Evolutionary conservation across 345 rosid species (phyloP).

Genomic region (Corchorus olitorius): DNA sequence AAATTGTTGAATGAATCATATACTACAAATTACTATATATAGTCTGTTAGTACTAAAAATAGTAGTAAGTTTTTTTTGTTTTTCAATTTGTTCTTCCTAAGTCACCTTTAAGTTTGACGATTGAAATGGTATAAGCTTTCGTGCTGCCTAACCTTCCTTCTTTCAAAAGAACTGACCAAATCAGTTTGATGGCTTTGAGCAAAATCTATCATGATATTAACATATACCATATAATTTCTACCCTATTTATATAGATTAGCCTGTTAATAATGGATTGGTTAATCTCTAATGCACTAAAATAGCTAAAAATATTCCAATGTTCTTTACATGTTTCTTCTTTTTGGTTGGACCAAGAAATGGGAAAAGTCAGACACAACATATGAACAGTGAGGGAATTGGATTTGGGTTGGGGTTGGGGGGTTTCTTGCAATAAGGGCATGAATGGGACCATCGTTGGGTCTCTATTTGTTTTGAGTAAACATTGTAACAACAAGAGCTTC

Average conservation of each 20-base stretch:
- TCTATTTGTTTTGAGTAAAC: background rate
- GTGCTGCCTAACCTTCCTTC: background rate
- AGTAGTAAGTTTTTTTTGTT: background rate
- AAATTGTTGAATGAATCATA: no score
- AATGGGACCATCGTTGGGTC: constrained; percentile 17
- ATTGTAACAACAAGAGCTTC: background rate
- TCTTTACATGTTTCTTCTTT: background rate
- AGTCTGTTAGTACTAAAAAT: no score
- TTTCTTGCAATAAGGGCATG: constrained; percentile 25
- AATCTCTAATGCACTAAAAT: background rate
- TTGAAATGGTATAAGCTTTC: background rate
- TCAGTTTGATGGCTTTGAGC: background rate
- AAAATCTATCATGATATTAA: no score
- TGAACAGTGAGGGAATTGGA: background rate
- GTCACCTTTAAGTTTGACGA: background rate
- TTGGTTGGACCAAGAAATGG: background rate
- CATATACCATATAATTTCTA: no score
- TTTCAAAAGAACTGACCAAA: background rate
- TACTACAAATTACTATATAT: no score
- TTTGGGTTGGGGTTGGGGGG: background rate
- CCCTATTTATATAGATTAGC: no score
- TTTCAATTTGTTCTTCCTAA: background rate
- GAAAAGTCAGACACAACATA: constrained; percentile 1
- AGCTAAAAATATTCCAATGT: background rate
- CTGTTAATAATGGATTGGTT: background rate